Percentiles rank a stretch among this genome's conserved stretches.
Conservation (phyloP, 2,329 filamentous ascomycete species). For the Fusarium guadeloupense region DNA sequence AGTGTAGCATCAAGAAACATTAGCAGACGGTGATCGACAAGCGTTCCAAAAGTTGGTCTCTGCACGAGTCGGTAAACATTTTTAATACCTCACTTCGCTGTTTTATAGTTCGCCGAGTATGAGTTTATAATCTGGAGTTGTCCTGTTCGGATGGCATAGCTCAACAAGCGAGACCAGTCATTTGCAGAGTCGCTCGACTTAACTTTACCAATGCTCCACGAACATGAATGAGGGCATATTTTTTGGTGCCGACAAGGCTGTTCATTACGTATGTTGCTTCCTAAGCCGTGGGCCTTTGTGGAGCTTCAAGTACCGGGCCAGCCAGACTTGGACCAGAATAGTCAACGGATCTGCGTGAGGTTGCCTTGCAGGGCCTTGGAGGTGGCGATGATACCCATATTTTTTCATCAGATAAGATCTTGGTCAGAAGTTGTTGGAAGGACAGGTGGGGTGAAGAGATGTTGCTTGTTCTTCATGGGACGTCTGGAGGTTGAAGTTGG, state of each 20-base stretch:
- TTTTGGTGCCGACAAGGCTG: not conserved
- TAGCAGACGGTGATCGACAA: constrained; percentile 18
- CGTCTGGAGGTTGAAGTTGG: no score
- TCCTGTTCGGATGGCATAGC: not conserved
- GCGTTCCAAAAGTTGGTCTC: not conserved
- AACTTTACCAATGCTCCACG: not conserved
- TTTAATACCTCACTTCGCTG: constrained; percentile 1
- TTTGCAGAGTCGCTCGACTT: not conserved
- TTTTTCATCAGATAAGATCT: constrained; percentile 20
- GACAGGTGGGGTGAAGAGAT: not conserved
- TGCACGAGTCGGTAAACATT: not conserved
- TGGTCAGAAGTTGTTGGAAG: constrained; percentile 4
- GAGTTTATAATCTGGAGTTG: not conserved
- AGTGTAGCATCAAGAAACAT: constrained; percentile 18
- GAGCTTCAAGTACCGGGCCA: not conserved
- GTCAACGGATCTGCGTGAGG: not conserved
- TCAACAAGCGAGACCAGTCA: not conserved
- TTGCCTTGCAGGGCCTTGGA: not conserved
- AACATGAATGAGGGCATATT: not conserved
- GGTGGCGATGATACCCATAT: not conserved
- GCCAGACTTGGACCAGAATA: not conserved
- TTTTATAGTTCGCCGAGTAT: not conserved
- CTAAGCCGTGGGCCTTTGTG: not conserved
- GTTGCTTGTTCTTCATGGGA: no score
- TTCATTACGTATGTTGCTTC: not conserved